These are phyloP conservation scores for Ceriops zippeliana DNA, from an alignment of 345 rosid species.

Conservation along the genomic window DNA sequence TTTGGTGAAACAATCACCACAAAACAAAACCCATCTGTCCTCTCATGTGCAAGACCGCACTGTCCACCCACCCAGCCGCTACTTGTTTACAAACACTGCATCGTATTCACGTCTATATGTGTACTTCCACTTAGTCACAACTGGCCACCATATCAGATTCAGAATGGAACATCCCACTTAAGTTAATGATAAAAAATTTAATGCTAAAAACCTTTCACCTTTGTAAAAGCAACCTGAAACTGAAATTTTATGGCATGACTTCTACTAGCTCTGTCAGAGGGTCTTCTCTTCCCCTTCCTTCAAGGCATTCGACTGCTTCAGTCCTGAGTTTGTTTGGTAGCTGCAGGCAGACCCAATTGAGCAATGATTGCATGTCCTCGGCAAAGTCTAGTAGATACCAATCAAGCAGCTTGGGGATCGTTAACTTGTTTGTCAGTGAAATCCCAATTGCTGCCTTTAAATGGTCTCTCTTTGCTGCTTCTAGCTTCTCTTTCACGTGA, in stretches of 20 bases:
- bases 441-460: constrained; percentile 77
- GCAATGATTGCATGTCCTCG: constrained; percentile 73
- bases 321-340: constrained; percentile 59
- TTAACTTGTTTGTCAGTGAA: constrained; percentile 58
- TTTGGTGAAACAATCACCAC: no score
- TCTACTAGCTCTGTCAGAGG: constrained; percentile 52
- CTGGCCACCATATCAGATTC: background rate
- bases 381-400: constrained; percentile 89
- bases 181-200: background rate
- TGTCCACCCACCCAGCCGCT: no score
- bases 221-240: constrained; percentile 38
- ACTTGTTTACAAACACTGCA: no score
- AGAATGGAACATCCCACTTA: background rate
- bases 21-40: no score
- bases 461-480: constrained; percentile 74
- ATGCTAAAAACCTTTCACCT: background rate
- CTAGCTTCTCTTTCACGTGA: constrained; percentile 69
- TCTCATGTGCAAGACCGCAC: no score
- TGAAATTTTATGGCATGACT: constrained; percentile 82
- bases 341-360: constrained; percentile 84
- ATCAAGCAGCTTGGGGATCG: constrained; percentile 80
- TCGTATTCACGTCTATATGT: no score
- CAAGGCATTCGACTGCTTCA: constrained; percentile 54
- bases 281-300: constrained; percentile 39
- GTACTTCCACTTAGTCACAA: no score